Evolutionary conservation across 2,329 filamentous ascomycete species (phyloP), one percentile per base, ranked within the genome.

Genomic region (Aureobasidium sp.): DNA sequence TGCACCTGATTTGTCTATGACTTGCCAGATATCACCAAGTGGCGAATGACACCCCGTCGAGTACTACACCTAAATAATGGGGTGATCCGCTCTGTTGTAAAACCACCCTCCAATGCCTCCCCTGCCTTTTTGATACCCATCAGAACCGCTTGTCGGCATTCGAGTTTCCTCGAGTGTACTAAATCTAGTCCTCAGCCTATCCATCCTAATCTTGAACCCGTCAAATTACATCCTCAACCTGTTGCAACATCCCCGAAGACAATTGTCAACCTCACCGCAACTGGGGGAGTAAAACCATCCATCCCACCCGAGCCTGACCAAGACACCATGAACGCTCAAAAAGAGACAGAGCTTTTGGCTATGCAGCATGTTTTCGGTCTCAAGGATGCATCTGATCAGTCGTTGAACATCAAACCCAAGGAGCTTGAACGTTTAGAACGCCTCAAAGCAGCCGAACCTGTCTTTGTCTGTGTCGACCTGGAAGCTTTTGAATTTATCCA

Each of bases 401-500:
- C 15, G 19, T 6, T 37, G 10, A 42, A 50, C 3, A 13, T 31
- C 6, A 59, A 50, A 19, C 23, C 55, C 6, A 49, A 49, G 25
- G 35, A 59, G 3, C 55, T 49, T 9, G 35, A 40, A 13, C 45
- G 45, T 27, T 10, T 59, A 7, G 23, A 59, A 42, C 27, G 25
- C 33, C 31, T 59, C 4, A 59, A 59, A 50, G 45, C 43, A 31
- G 55, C 55, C 3, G 65, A 69, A 25, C 60, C 63, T 6, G 61
- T 70, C 21, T 67, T 70, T 53, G 45, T 70, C 33, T 65, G 64
- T 53, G 63, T 70, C 43, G 68, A 70, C 54, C 60, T 66, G 45
- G 68, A 70, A 62, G 68, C 68, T 1, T 70, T 55, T 57, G 67
- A 69, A 42, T 60, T 60, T 21, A 61, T 47, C 29, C 65, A 67